Base-by-base conservation (phyloP, 352 stramenopile genomes). In the Phytophthora sp. region DNA sequence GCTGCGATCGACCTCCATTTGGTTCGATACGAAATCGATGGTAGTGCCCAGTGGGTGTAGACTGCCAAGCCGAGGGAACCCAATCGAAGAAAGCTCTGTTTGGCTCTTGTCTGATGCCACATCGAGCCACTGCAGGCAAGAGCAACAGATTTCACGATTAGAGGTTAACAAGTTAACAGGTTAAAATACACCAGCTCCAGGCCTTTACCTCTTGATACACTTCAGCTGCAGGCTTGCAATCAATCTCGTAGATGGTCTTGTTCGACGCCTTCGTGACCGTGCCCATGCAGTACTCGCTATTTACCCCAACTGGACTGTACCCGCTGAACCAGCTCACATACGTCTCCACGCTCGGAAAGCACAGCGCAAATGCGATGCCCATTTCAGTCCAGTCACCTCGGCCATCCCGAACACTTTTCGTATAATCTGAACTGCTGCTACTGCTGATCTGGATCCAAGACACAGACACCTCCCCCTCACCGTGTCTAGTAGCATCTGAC, bases 391-490 rank as follows among this genome's bases (percentile, higher is more conserved):
- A 88, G 49, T 91, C 82, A n/a, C 84, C 86, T 49, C 74, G 76
- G 9, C 80, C 82, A 41, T 91, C 82, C 15, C 80, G 77, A 39
- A 89, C 80, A 58, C 79, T 89, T 57, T 94, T 92, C 21, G 81
- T 90, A 60, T 91, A 91, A 52, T 93, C 83, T 4, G 73, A 85
- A 49, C 80, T 92, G 62, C 87, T 91, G 30, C 85, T 89, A 50
- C 88, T 96, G 49, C 86, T 93, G 51, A 96, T 94, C 63, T 96
- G 88, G 41, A 94, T 91, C 88, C 87, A 94, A 24, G 79, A 92
- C 30, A 93, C 79, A 1, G 83, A 76, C 12, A 83, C 78, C 29
- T 84, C 83, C 12, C 78, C 83, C 20, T 93, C 83, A 1, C 82
- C 77, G 39, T 93, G 82, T 53, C 86, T 88, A 8, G 79, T 76